Percentiles rank a stretch among this genome's conserved stretches.
Conservation (phyloP, 2,329 filamentous ascomycete species). For the Sporothrix euskadiensis region DNA sequence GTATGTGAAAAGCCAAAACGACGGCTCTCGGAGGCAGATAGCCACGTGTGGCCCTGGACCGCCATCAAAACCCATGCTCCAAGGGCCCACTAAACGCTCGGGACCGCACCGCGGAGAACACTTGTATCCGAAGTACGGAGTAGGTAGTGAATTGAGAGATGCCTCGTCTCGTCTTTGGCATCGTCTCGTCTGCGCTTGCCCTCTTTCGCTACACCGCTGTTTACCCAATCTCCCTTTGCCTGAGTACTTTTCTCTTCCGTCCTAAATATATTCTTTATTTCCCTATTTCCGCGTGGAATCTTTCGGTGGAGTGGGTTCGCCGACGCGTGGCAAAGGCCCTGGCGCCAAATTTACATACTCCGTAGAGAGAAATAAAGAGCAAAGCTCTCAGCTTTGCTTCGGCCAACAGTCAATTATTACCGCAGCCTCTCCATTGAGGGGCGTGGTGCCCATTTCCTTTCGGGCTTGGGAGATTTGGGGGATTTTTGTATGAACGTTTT, state of each 20-base stretch:
- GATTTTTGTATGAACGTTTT: not conserved
- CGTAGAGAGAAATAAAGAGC: not conserved
- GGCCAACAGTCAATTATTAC: conserved; percentile 10
- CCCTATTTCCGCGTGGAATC: not conserved
- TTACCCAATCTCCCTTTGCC: not conserved
- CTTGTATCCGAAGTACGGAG: not conserved
- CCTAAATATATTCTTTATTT: not conserved
- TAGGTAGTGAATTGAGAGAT: not conserved
- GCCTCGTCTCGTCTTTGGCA: not conserved
- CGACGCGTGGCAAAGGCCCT: conserved; percentile 2
- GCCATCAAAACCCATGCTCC: not conserved
- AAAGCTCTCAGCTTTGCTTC: not conserved
- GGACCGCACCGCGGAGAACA: not conserved
- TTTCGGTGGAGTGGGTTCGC: not conserved
- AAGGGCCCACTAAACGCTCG: conserved; percentile 2
- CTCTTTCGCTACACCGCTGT: conserved; percentile 14
- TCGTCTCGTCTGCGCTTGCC: not conserved
- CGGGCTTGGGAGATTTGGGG: not conserved
- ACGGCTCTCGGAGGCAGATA: not conserved
- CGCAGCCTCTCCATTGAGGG: not conserved
- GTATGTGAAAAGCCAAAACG: not conserved
- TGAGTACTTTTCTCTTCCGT: not conserved
- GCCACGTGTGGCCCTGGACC: conserved; percentile 10
- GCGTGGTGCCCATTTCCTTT: not conserved
- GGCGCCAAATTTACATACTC: not conserved